These are phyloP conservation scores for Daldinia loculata DNA, from an alignment of 495 filamentous ascomycete genomes.

Conservation along the genomic window DNA sequence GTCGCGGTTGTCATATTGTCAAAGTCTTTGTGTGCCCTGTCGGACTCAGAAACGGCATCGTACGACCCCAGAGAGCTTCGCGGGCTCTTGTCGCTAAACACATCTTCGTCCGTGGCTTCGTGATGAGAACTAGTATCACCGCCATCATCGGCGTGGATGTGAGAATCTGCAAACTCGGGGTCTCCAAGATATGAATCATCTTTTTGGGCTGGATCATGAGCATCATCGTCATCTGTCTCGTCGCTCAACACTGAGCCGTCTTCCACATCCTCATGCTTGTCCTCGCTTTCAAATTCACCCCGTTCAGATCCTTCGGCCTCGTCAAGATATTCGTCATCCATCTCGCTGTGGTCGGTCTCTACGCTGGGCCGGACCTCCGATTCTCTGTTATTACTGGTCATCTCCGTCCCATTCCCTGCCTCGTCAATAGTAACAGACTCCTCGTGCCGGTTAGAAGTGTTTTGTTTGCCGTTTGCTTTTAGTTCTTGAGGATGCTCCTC, in stretches of 20 bases:
- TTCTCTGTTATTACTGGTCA: slow-evolving; percentile 1
- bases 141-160: slow-evolving; percentile 43
- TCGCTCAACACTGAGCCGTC: slow-evolving; percentile 50
- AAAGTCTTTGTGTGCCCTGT: slow-evolving; percentile 28
- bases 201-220: slow-evolving; percentile 12
- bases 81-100: slow-evolving; percentile 62
- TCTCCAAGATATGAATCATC: slow-evolving; percentile 11
- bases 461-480: slow-evolving; percentile 12
- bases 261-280: slow-evolving; percentile 26
- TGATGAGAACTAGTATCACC: slow-evolving; percentile 55
- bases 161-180: slow-evolving; percentile 27
- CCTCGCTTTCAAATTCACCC: slow-evolving; percentile 10
- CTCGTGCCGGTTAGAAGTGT: not conserved
- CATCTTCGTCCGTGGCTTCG: slow-evolving; percentile 61
- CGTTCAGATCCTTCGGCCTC: slow-evolving; percentile 6
- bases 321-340: not conserved
- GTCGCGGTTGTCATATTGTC: slow-evolving; percentile 49
- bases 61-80: slow-evolving; percentile 57
- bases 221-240: slow-evolving; percentile 48
- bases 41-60: slow-evolving; percentile 41
- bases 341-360: slow-evolving; percentile 20
- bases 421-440: not conserved
- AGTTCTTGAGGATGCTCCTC: slow-evolving; percentile 32
- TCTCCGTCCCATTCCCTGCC: slow-evolving; percentile 4
- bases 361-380: slow-evolving; percentile 27